Base-by-base conservation (phyloP, 176 grass and related monocot genomes). In the Triticum aestivum region DNA sequence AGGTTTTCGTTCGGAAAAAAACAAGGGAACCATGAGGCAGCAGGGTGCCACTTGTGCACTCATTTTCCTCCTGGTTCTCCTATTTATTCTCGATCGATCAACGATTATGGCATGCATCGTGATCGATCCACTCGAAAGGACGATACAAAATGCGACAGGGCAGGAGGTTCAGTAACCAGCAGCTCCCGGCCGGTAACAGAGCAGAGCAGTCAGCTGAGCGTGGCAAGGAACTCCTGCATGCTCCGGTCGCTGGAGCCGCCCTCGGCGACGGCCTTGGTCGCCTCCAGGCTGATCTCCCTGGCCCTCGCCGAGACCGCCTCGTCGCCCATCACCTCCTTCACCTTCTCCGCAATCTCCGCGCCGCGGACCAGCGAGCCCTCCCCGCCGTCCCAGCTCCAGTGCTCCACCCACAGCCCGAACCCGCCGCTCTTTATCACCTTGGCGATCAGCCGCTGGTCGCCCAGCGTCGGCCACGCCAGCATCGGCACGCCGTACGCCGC, bases 391-490 rank as follows among this genome's bases (percentile, higher is more conserved):
- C 94, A 97, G 75, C 82, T 87, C 94, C 89, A 94, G 12, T 83
- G 44, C 45, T 94, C 82, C 82, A 66, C 45, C 89, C 94, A 97
- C 35, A 66, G 54, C 2, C 92, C 94, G 10, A 97, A 38, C 15
- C 92, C 88, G 3, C 38, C 66, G 70, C 76, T 79, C 27, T 20
- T 80, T 10, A 68, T 33, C n/a, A 80, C 75, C 39, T 13, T 85
- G 11, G 92, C 89, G 37, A 87, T 92, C 52, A 94, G 49, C 8
- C 89, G 82, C 14, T 97, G 94, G 54, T 94, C 94, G 10, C 92
- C 94, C 1, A 20, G 1, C 30, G 44, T 56, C 3, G 94, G 85
- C 94, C 92, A 97, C 1, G 65, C 92, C 27, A 97, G 84, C 75
- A 97, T 23, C 47, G 80, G 84, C 69, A 97, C 89, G 9, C 94